These are phyloP conservation scores for Cryphonectria parasitica DNA, from an alignment of 2,329 filamentous ascomycete species.

Conservation along the genomic window DNA sequence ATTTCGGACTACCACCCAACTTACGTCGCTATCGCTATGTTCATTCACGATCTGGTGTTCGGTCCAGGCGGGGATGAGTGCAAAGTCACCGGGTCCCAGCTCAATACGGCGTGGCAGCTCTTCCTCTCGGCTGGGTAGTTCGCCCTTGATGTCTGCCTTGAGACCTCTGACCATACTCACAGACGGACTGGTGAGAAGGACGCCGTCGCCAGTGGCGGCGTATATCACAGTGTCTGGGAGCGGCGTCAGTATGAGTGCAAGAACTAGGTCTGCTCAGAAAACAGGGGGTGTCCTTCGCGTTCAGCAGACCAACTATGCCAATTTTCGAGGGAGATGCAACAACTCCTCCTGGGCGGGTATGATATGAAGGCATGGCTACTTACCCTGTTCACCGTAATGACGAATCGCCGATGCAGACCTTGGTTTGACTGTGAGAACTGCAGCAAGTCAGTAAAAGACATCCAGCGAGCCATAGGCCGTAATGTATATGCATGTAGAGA, in stretches of 20 bases:
- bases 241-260: constrained; percentile 11
- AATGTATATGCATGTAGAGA: neutral
- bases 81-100: constrained; percentile 68
- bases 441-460: constrained; percentile 32
- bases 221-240: constrained; percentile 68
- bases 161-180: constrained; percentile 23
- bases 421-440: constrained; percentile 67
- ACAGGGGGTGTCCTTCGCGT: neutral
- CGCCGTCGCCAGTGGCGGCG: constrained; percentile 63
- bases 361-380: constrained; percentile 30
- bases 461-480: neutral
- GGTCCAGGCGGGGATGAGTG: constrained; percentile 69
- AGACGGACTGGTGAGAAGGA: constrained; percentile 60
- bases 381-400: constrained; percentile 72
- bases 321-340: neutral
- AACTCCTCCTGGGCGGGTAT: neutral
- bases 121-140: constrained; percentile 42
- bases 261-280: neutral
- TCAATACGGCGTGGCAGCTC: constrained; percentile 56
- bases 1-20: constrained; percentile 68
- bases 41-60: constrained; percentile 75
- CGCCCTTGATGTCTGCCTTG: constrained; percentile 24
- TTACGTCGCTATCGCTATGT: constrained; percentile 52
- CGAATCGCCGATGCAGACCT: constrained; percentile 65
- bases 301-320: neutral